Evolutionary conservation across 2,329 filamentous ascomycete species (phyloP), one percentile per base, ranked within the genome.

Genomic region (Sporothrix pallida): DNA sequence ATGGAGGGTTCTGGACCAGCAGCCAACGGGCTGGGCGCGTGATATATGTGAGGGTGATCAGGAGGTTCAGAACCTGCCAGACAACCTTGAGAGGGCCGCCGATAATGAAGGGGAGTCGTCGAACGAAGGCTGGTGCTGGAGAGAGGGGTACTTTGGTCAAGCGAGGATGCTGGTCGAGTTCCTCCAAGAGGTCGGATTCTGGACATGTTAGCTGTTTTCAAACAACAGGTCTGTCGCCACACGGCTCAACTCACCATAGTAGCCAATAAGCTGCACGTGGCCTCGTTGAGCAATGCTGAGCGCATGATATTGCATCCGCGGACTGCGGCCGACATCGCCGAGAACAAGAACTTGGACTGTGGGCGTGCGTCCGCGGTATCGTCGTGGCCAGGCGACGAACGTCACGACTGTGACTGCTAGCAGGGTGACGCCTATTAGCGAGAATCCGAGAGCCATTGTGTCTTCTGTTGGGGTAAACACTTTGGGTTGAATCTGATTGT

Each of bases 301-400:
- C 23, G 95, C 95, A 87, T 99, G 96, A 79, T 99, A 98, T 80
- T 98, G 95, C 95, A 99, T 99, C 73, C 96, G 93, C 69, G 96
- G 96, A 80, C 95, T 98, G 63, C 95, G 90, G 54, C 96, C 96
- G 81, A 99, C 95, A 80, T 99, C 96, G 62, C 96, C 96, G 42
- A 99, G 88, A 20, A 99, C 96, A 17, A 99, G 87, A 71, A 99
- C 89, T 82, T 97, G 94, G 60, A 95, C 87, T 0, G 80, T 80
- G 4, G 82, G 58, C 10, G 20, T 12, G 20, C 63, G 62, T 12
- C 73, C 71, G 2, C 62, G 69, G 44, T 74, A 76, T 9, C 73
- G 72, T 12, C 67, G 23, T 4, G 75, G 75, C 75, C 75, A 76
- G 15, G 62, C 72, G 2, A 75, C 50, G 7, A 75, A 46, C 13